Evolutionary conservation across 495 filamentous ascomycete genomes (phyloP).

Genomic region (Lasiosphaeris hirsuta): DNA sequence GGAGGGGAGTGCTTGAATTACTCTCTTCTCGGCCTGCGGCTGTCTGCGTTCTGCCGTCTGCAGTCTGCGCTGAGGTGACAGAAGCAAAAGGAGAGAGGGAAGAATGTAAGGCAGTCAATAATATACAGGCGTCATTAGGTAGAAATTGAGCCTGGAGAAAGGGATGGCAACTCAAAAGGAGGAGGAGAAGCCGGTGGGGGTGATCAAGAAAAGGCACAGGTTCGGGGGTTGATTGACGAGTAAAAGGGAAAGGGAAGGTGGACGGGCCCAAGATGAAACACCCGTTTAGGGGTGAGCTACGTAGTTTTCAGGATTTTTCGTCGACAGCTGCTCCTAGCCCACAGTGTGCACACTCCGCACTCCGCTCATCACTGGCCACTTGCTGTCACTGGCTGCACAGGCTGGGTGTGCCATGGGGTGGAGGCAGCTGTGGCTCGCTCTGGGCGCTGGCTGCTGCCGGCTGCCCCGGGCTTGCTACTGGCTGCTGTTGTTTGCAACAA

Average conservation of each 20-base stretch:
- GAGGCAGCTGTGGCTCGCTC: not conserved
- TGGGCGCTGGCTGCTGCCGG: slow-evolving; percentile 2
- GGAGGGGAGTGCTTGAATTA: no score
- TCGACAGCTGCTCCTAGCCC: not conserved
- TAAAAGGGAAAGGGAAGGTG: slow-evolving; percentile 18
- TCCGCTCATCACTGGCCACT: no score
- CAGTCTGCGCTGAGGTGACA: slow-evolving; percentile 3
- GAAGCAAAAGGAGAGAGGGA: slow-evolving; percentile 14
- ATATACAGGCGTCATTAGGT: slow-evolving; percentile 35
- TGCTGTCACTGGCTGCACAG: no score
- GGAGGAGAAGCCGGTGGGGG: slow-evolving; percentile 20
- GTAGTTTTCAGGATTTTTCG: slow-evolving; percentile 12
- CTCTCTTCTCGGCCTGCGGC: not conserved
- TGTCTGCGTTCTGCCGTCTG: not conserved
- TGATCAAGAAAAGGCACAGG: slow-evolving; percentile 17
- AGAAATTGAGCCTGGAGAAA: slow-evolving; percentile 29
- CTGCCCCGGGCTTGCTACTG: not conserved
- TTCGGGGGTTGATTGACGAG: slow-evolving; percentile 21
- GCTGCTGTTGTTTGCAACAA: not conserved
- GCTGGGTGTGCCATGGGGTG: no score
- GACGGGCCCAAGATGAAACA: slow-evolving; percentile 26
- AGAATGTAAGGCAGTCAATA: slow-evolving; percentile 25
- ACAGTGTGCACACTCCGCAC: not conserved
- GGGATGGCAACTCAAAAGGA: slow-evolving; percentile 16
- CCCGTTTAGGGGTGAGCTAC: slow-evolving; percentile 20